Percentiles rank a stretch among this genome's conserved stretches.
These are phyloP conservation scores for Omphalea diandra DNA, from an alignment of 441 rosid genomes.

Conservation along the genomic window DNA sequence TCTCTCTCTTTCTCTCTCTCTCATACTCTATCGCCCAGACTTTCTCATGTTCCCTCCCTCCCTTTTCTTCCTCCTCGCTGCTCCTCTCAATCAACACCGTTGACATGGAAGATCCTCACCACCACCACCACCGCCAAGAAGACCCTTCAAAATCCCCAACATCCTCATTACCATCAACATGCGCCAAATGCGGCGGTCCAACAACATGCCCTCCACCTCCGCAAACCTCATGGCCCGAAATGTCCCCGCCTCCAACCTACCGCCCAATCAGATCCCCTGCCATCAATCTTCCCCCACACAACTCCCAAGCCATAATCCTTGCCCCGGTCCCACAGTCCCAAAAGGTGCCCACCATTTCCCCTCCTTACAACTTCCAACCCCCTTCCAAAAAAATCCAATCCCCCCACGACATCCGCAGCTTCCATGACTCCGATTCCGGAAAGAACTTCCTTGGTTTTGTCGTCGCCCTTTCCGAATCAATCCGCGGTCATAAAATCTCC, in stretches of 20 bases:
- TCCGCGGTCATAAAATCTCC: constrained; percentile 63
- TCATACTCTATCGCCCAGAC: too few species aligned
- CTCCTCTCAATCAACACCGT: not conserved
- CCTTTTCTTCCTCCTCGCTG: not conserved
- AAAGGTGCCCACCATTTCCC: constrained; percentile 45
- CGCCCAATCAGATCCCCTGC: constrained; percentile 89
- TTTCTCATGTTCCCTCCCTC: too few species aligned
- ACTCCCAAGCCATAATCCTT: constrained; percentile 75
- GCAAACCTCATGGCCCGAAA: constrained; percentile 44
- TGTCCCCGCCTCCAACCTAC: constrained; percentile 74
- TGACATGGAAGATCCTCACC: constrained; percentile 51
- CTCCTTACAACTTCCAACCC: constrained; percentile 51
- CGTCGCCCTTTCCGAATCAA: constrained; percentile 74
- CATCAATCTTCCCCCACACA: constrained; percentile 54
- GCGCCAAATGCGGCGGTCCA: constrained; percentile 72
- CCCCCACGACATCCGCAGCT: constrained; percentile 64
- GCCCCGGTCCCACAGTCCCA: constrained; percentile 84
- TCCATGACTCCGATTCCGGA: constrained; percentile 52
- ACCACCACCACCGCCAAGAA: constrained; percentile 16
- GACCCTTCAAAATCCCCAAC: constrained; percentile 24
- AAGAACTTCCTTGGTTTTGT: constrained; percentile 78
- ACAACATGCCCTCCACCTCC: constrained; percentile 62
- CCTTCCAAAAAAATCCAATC: constrained; percentile 68
- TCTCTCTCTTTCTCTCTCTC: too few species aligned
- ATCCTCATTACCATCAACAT: constrained; percentile 32